These are phyloP conservation scores for Calvatia gigantea DNA, from an alignment of 768 basidiomycete genomes.

Conservation along the genomic window DNA sequence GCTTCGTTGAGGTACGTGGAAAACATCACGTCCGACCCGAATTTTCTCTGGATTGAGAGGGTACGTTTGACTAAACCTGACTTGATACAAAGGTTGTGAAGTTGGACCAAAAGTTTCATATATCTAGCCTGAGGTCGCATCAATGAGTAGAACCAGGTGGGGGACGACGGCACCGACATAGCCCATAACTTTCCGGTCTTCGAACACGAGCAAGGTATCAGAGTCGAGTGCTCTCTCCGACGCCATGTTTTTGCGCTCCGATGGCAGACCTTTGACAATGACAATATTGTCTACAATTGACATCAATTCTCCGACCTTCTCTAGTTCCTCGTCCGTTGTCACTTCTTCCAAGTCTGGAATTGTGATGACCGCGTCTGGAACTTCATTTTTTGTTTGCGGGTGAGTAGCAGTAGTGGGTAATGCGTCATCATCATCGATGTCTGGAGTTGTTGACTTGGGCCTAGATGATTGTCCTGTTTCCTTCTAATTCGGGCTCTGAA, in stretches of 20 bases:
- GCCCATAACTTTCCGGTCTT: slow-evolving; percentile 86
- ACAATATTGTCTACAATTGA: slow-evolving; percentile 70
- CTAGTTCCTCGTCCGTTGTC: slow-evolving; percentile 59
- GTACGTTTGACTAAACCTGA: slow-evolving; percentile 70
- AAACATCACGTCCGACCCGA: slow-evolving; percentile 60
- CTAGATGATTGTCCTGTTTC: slow-evolving; percentile 12
- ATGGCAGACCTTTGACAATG: slow-evolving; percentile 63
- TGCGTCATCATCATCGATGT: slow-evolving; percentile 53
- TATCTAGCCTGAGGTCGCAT: slow-evolving; percentile 47
- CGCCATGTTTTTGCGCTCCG: slow-evolving; percentile 37
- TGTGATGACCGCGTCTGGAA: slow-evolving; percentile 51
- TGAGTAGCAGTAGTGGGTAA: slow-evolving; percentile 37
- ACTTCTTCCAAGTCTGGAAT: slow-evolving; percentile 66
- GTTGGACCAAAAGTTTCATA: slow-evolving; percentile 97
- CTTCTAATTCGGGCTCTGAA: slow-evolving; percentile 19
- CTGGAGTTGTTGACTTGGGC: slow-evolving; percentile 20
- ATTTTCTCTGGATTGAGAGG: slow-evolving; percentile 59
- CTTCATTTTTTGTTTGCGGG: slow-evolving; percentile 69
- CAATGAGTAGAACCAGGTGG: slow-evolving; percentile 9
- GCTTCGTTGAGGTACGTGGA: slow-evolving; percentile 78
- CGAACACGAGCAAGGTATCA: slow-evolving; percentile 88
- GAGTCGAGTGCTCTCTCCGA: slow-evolving; percentile 75
- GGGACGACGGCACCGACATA: slow-evolving; percentile 53
- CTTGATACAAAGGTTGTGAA: slow-evolving; percentile 82
- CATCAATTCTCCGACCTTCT: slow-evolving; percentile 76